Percentiles rank a stretch among this genome's conserved stretches.
Evolutionary conservation across 1,284 basidiomycete genomes (phyloP).

Genomic region (Earliella scabrosa): DNA sequence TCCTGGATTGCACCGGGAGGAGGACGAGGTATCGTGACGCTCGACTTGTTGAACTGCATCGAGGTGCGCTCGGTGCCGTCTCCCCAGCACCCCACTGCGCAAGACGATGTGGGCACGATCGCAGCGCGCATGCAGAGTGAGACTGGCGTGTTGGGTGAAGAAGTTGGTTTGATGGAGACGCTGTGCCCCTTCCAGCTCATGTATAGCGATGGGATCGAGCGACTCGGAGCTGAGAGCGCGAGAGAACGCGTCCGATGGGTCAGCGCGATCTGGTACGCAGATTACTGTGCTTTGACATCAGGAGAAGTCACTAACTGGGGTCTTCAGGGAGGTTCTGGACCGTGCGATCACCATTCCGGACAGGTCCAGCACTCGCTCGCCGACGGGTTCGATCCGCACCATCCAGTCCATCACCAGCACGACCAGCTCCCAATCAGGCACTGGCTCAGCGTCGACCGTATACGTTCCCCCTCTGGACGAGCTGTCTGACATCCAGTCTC

Average conservation of each 20-base stretch:
- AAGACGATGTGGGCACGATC: conserved; percentile 83
- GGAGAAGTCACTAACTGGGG: conserved; percentile 1
- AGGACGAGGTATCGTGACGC: conserved; percentile 77
- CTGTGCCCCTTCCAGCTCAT: conserved; percentile 88
- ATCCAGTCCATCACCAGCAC: conserved; percentile 58
- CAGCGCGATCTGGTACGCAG: conserved; percentile 74
- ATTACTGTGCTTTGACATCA: not conserved
- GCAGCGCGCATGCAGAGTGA: conserved; percentile 70
- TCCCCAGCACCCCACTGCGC: conserved; percentile 75
- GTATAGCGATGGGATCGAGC: conserved; percentile 86
- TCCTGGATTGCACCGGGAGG: conserved; percentile 84
- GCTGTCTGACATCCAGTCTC: conserved; percentile 57
- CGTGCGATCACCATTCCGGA: conserved; percentile 54
- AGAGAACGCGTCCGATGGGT: conserved; percentile 88
- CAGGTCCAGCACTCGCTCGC: conserved; percentile 61
- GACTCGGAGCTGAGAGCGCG: conserved; percentile 82
- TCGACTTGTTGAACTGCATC: conserved; percentile 83
- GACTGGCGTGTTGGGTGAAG: conserved; percentile 47
- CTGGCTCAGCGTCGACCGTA: conserved; percentile 66
- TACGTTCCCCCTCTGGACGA: conserved; percentile 75
- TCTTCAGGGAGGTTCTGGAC: conserved; percentile 62
- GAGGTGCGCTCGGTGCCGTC: conserved; percentile 82
- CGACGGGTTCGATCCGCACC: conserved; percentile 72
- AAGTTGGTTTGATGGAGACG: conserved; percentile 56
- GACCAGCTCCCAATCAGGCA: conserved; percentile 41